These are phyloP conservation scores for Cladosporium austrohemisphaericum DNA, from an alignment of 2,329 filamentous ascomycete species.

Conservation along the genomic window DNA sequence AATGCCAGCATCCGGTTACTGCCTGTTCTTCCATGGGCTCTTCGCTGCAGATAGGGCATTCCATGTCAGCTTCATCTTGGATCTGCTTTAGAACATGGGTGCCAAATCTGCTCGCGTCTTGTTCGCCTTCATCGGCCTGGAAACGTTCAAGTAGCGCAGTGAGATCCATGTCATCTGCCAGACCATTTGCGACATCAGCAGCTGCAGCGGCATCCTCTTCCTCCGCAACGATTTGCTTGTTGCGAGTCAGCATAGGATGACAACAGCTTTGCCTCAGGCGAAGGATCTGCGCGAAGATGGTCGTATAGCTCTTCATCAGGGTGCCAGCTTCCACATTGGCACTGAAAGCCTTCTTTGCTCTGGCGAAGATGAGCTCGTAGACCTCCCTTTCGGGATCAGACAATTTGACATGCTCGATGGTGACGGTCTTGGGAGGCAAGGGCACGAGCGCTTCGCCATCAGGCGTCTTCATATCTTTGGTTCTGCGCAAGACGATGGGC, in stretches of 20 bases:
- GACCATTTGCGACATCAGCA: conserved; percentile 72
- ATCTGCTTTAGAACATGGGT: conserved; percentile 88
- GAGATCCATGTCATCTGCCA: conserved; percentile 95
- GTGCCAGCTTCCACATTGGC: conserved; percentile 88
- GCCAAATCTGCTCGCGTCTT: conserved; percentile 70
- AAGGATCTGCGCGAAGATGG: conserved; percentile 94
- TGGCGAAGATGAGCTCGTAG: conserved; percentile 83
- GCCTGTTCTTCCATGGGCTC: conserved; percentile 94
- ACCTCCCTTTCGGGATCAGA: conserved; percentile 82
- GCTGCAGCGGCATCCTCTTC: conserved; percentile 78
- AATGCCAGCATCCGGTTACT: conserved; percentile 97
- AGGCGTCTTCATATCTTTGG: conserved; percentile 97
- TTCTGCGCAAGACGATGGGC: conserved; percentile 88
- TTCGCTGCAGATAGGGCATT: conserved; percentile 92
- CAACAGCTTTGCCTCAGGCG: conserved; percentile 91
- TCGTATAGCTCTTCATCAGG: conserved; percentile 90
- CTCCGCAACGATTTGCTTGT: conserved; percentile 77
- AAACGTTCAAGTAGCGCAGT: conserved; percentile 81
- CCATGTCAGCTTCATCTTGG: conserved; percentile 78
- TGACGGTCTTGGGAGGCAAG: conserved; percentile 73
- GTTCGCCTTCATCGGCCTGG: conserved; percentile 54
- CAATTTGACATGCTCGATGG: conserved; percentile 84
- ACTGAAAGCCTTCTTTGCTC: conserved; percentile 78
- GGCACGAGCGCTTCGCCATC: conserved; percentile 77
- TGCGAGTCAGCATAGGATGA: conserved; percentile 84